Percentiles rank a stretch among this genome's conserved stretches.
Conservation (phyloP, 176 grass and related monocot genomes). For the Oryza officinalis region DNA sequence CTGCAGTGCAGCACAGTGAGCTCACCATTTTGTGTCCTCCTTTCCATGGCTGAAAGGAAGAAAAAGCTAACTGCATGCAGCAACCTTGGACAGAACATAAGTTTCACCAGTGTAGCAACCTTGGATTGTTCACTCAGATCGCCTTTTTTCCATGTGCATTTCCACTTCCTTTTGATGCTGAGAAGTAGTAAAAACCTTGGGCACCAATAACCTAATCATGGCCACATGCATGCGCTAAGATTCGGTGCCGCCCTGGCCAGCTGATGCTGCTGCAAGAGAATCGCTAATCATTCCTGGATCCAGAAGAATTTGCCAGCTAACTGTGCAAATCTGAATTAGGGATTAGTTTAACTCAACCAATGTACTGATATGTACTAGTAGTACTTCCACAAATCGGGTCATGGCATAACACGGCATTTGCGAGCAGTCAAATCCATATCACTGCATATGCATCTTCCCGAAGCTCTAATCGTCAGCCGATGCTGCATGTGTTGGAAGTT, state of each 20-base stretch:
- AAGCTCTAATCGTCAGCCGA: background rate
- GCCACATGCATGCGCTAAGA: slow-evolving; percentile 52
- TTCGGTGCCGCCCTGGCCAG: background rate
- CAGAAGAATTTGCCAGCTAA: slow-evolving; percentile 54
- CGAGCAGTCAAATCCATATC: slow-evolving; percentile 45
- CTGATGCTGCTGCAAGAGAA: background rate
- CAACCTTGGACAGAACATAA: slow-evolving; percentile 18
- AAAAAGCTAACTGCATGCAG: slow-evolving; percentile 18
- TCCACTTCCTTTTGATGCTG: background rate
- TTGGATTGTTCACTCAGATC: slow-evolving; percentile 22
- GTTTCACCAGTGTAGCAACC: background rate
- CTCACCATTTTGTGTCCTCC: slow-evolving; percentile 17
- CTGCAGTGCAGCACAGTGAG: slow-evolving; percentile 20
- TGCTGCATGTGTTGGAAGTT: slow-evolving; percentile 22
- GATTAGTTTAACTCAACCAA: background rate
- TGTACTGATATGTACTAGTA: background rate
- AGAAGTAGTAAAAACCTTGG: background rate
- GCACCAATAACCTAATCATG: slow-evolving; percentile 36
- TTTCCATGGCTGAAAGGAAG: slow-evolving; percentile 35
- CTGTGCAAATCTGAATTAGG: background rate
- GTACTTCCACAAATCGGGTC: background rate
- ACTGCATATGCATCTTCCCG: slow-evolving; percentile 30
- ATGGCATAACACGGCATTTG: background rate
- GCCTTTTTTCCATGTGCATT: slow-evolving; percentile 20
- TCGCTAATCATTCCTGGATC: slow-evolving; percentile 56